Base-by-base conservation (phyloP, 2,329 filamentous ascomycete species). In the Ilyonectria robusta region DNA sequence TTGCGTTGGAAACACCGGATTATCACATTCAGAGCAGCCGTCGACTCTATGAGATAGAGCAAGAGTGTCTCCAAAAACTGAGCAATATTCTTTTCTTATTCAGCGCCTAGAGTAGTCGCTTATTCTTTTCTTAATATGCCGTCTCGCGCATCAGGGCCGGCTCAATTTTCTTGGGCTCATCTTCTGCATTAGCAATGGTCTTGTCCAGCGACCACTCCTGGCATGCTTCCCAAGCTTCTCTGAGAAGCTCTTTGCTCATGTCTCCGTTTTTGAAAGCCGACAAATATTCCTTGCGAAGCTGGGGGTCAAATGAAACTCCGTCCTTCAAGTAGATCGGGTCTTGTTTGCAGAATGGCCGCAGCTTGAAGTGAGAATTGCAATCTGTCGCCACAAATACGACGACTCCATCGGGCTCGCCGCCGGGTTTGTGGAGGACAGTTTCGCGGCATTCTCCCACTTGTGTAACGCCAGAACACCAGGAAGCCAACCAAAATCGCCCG, bases 361-460 rank as follows among this genome's bases (percentile, higher is more conserved):
- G 40, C 8, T 40, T 55, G 17, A 23, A 9, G 10, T 40, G 37
- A n/a, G 42, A 5, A 2, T 31, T n/a, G 21, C 62, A 65, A 4
- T 54, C 48, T 3, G 62, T 65, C 8, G 62, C 56, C 47, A 65
- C 62, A 15, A 65, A 65, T 8, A 65, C 21, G 40, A 59, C 17
- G 21, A 44, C 48, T 21, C 61, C 61, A 7, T 35, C 42, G 10
- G 37, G 37, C 17, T 44, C 23, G 54, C 11, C 48, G 17, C 42
- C 42, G 11, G 35, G 33, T 9, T 29, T 29, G 8, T 26, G 33
- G 15, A 42, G 35, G 21, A 42, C 23, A 8, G 19, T 31, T 17
- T 23, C 21, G 6, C 23, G 35, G 15, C 61, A 64, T 37, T 53
- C 54, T 15, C 54, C 29, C 5, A 21, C n/a, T 5, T 63, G 23